These are phyloP conservation scores for Chloroidium sp. DNA, from an alignment of 163 green algal species.

Conservation along the genomic window DNA sequence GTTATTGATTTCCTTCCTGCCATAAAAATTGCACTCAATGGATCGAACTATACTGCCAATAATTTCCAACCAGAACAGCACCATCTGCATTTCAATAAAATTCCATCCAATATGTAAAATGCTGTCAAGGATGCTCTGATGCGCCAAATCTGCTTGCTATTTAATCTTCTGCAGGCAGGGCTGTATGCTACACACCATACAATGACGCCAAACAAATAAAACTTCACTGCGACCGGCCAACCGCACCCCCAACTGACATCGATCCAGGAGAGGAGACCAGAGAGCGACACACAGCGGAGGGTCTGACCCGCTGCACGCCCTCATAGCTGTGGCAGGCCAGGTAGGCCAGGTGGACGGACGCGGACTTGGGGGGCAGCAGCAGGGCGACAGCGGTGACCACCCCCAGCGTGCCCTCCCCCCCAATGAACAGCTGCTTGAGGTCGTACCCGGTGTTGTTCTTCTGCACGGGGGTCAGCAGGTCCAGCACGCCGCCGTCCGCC, in stretches of 20 bases:
- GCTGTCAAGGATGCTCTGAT: too few relatives aligned
- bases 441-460: conserved; percentile 99
- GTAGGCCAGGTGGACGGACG: conserved; percentile 62
- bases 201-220: not conserved
- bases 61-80: too few relatives aligned
- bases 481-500: conserved; percentile 73
- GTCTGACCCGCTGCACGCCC: not conserved
- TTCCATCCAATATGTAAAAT: too few relatives aligned
- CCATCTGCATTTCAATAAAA: too few relatives aligned
- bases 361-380: conserved; percentile 46
- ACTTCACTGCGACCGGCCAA: not conserved
- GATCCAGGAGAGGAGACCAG: too few relatives aligned
- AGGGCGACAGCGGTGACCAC: conserved; percentile 75
- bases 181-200: not conserved
- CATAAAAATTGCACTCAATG: not conserved
- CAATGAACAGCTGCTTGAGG: conserved; percentile 98
- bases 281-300: not conserved
- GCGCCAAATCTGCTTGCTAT: too few relatives aligned
- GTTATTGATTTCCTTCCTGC: too few relatives aligned
- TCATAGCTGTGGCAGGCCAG: conserved; percentile 2
- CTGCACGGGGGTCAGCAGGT: conserved; percentile 63
- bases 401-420: conserved; percentile 87
- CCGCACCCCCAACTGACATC: too few relatives aligned
- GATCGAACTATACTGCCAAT: not conserved
- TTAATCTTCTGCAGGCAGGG: not conserved